phyloP scores from a whole-genome alignment of 2,329 filamentous ascomycete genomes.

The Penicillium hesseltinei region DNA sequence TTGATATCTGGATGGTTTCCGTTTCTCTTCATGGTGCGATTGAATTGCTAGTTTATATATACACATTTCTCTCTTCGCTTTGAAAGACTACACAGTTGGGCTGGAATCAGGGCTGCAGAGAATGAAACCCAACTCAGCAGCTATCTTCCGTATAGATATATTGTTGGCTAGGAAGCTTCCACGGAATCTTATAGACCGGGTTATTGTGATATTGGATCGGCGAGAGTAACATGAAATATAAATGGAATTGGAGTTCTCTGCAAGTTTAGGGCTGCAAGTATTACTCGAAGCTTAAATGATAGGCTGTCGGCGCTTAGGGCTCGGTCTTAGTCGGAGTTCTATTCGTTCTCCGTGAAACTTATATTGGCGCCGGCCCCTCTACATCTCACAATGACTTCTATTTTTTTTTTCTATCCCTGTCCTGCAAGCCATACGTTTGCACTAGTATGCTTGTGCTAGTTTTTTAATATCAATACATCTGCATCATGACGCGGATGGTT shows the following conservation, averaged over 20 bases:
- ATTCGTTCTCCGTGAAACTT: constrained; percentile 4
- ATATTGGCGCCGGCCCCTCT: constrained; percentile 6
- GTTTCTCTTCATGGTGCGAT: background rate
- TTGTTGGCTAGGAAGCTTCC: constrained; percentile 3
- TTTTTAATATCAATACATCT: background rate
- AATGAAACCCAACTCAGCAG: background rate
- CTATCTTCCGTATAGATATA: background rate
- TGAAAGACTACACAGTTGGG: background rate
- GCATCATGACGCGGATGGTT: background rate
- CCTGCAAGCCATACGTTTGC: background rate
- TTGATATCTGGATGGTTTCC: background rate
- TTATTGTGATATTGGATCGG: background rate
- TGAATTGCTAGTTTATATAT: background rate
- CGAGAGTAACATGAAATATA: background rate
- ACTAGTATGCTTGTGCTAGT: background rate
- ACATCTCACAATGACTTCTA: background rate
- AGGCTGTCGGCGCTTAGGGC: constrained; percentile 3
- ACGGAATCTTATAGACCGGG: constrained; percentile 4
- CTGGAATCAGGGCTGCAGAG: constrained; percentile 5
- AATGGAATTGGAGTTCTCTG: background rate
- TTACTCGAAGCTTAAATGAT: background rate
- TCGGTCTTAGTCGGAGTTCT: background rate
- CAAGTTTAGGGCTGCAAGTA: background rate
- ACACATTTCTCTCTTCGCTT: background rate
- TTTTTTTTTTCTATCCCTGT: too few relatives aligned